Conservation (phyloP, 225 moss, liverwort and hornwort genomes). For the Sphagnum tenellum region DNA sequence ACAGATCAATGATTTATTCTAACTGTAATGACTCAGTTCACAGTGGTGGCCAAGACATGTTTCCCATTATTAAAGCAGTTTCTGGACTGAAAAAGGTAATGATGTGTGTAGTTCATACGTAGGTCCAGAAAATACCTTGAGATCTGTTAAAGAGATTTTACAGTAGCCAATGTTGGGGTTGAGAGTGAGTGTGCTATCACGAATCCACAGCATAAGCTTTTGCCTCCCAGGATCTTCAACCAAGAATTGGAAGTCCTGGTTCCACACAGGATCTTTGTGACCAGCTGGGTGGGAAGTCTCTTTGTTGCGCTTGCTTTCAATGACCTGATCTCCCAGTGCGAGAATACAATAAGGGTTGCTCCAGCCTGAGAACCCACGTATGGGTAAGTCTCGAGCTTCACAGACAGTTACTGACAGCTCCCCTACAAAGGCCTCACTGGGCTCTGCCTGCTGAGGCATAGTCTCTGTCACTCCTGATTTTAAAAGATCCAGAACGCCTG, state of each 20-base stretch:
- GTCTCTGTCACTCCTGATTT: conserved; percentile 70
- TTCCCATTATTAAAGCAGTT: too few relatives aligned
- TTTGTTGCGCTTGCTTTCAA: conserved; percentile 89
- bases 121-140: conserved; percentile 25
- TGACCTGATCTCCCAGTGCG: conserved; percentile 78
- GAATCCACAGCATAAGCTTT: conserved; percentile 61
- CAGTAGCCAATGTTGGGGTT: conserved; percentile 86
- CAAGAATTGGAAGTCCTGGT: conserved; percentile 79
- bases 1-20: too few relatives aligned
- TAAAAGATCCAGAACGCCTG: conserved; percentile 73
- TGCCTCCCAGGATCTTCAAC: conserved; percentile 80
- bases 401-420: conserved; percentile 92
- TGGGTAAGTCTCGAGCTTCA: conserved; percentile 71
- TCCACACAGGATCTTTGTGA: conserved; percentile 91
- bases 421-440: conserved; percentile 89
- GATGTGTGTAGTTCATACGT: too few relatives aligned
- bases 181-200: conserved; percentile 82
- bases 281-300: conserved; percentile 91
- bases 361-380: conserved; percentile 81
- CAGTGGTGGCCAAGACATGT: too few relatives aligned
- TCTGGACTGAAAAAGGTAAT: too few relatives aligned
- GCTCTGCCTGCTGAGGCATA: conserved; percentile 52
- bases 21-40: too few relatives aligned
- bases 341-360: conserved; percentile 91
- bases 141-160: conserved; percentile 72